These are phyloP conservation scores for Penicillium sp. DNA, from an alignment of 2,329 filamentous ascomycete species.

Conservation along the genomic window DNA sequence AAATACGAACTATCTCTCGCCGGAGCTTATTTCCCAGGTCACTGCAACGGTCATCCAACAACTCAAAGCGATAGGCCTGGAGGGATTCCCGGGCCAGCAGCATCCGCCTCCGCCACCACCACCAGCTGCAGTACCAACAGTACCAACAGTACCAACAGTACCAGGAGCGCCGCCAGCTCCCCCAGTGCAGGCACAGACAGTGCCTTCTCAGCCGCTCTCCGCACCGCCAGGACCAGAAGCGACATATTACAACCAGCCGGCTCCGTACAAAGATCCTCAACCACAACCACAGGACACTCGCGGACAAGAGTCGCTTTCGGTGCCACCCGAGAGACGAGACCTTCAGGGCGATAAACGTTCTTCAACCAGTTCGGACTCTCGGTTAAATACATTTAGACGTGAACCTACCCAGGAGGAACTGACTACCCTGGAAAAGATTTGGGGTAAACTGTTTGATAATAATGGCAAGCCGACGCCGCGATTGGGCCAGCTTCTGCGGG, in stretches of 20 bases:
- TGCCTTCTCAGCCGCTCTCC: constrained; percentile 7
- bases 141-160: constrained; percentile 18
- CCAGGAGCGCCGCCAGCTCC: constrained; percentile 23
- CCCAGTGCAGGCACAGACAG: constrained; percentile 7
- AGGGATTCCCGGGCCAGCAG: constrained; percentile 26
- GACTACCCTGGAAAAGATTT: constrained; percentile 65
- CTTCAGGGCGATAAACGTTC: not conserved
- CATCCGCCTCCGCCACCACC: constrained; percentile 21
- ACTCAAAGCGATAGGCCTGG: constrained; percentile 46
- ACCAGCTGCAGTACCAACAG: constrained; percentile 26
- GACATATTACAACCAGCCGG: constrained; percentile 9
- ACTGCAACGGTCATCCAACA: constrained; percentile 58
- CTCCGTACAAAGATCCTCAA: not conserved
- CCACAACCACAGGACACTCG: constrained; percentile 7
- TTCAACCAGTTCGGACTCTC: constrained; percentile 23
- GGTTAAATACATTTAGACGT: constrained; percentile 36
- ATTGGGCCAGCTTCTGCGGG: constrained; percentile 67
- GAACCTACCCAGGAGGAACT: constrained; percentile 45
- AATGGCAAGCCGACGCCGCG: constrained; percentile 64
- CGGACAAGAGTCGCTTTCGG: not conserved
- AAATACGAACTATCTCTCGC: constrained; percentile 50
- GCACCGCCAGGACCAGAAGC: constrained; percentile 8
- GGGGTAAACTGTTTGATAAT: constrained; percentile 69
- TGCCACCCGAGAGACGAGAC: constrained; percentile 10
- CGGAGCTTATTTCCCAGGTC: constrained; percentile 59